Evolutionary conservation across 192 early-diverging fungal species (phyloP).

Genomic region (Borealophlyctis nickersoniae): DNA sequence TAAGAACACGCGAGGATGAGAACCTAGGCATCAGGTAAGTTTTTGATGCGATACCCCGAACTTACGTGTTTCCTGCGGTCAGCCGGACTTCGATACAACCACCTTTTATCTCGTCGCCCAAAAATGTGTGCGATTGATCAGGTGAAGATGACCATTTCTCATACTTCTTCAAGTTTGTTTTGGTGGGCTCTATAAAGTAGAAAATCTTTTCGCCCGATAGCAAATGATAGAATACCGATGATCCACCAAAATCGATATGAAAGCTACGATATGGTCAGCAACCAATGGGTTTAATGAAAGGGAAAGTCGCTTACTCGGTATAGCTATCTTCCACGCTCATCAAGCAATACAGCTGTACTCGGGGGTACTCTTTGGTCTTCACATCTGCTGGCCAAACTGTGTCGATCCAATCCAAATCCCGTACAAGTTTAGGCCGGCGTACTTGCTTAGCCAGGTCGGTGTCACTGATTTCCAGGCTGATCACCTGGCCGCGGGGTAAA

Average conservation of each 20-base stretch:
- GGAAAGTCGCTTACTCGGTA: conserved; percentile 60
- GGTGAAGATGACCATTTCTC: conserved; percentile 86
- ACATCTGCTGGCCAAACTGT: conserved; percentile 76
- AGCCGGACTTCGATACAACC: conserved; percentile 75
- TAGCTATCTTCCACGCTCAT: conserved; percentile 92
- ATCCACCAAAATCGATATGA: conserved; percentile 82
- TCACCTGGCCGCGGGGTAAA: conserved; percentile 40
- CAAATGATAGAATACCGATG: conserved; percentile 89
- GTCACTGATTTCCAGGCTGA: conserved; percentile 80
- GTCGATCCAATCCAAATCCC: conserved; percentile 87
- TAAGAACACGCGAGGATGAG: no score
- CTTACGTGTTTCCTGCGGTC: conserved; percentile 80
- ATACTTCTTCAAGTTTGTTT: conserved; percentile 81
- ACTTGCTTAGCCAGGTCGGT: conserved; percentile 65
- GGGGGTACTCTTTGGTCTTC: conserved; percentile 71
- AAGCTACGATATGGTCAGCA: conserved; percentile 25
- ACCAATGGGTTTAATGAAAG: no score
- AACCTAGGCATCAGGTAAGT: no score
- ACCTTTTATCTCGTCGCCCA: conserved; percentile 76
- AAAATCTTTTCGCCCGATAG: conserved; percentile 82
- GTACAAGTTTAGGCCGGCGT: conserved; percentile 73
- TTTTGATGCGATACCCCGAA: conserved; percentile 1
- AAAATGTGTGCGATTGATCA: conserved; percentile 73
- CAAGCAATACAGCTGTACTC: conserved; percentile 86
- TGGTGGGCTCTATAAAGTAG: conserved; percentile 84